These are phyloP conservation scores for Aspergillus jensenii DNA, from an alignment of 2,329 filamentous ascomycete genomes.

Conservation along the genomic window DNA sequence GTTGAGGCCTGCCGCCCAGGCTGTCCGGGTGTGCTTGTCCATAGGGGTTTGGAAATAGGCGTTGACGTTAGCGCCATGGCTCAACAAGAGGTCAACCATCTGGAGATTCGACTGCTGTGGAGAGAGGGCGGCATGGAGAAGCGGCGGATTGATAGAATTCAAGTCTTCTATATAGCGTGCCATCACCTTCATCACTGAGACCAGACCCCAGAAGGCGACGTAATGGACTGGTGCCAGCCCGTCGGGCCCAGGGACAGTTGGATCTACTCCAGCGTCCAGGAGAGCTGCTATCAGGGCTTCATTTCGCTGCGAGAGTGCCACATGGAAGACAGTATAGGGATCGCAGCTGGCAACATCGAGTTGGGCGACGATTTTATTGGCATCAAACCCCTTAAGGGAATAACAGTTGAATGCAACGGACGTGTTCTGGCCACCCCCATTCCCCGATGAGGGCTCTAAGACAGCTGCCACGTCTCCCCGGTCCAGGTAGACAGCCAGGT, in stretches of 20 bases:
- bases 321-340: neutral
- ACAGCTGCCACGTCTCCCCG: neutral
- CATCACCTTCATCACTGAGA: neutral
- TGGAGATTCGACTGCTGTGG: neutral
- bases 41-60: neutral
- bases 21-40: neutral
- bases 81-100: neutral
- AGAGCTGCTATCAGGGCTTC: neutral
- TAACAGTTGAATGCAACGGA: neutral
- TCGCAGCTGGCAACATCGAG: neutral
- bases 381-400: neutral
- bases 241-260: neutral
- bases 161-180: neutral
- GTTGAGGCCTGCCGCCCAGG: neutral
- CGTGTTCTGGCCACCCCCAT: neutral
- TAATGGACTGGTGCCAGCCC: slow-evolving; percentile 2
- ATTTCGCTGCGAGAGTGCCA: neutral
- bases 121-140: neutral
- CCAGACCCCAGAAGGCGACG: neutral
- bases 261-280: neutral
- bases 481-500: neutral
- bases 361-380: neutral
- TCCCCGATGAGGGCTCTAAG: neutral
- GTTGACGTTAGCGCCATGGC: neutral
- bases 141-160: neutral